A percentile compares a stretch with the other conserved stretches of the same genome.
These are phyloP conservation scores for Calonectria pseudoreteaudii DNA, from an alignment of 2,329 filamentous ascomycete species.

Conservation along the genomic window DNA sequence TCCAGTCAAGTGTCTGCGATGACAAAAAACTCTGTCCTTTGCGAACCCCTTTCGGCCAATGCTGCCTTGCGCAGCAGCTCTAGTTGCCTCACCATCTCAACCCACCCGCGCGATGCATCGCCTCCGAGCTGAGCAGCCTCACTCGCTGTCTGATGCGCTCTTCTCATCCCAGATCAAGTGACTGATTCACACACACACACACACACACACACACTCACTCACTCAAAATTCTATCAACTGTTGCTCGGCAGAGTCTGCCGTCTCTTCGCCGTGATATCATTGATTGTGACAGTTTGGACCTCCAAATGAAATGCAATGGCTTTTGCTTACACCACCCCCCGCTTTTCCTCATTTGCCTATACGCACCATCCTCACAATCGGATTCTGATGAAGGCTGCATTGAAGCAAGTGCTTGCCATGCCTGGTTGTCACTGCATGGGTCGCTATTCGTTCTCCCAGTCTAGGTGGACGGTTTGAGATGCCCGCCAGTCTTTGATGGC, in stretches of 20 bases:
- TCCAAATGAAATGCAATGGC: conserved; percentile 15
- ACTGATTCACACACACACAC: conserved; percentile 44
- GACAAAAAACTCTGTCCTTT: conserved; percentile 9
- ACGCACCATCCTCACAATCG: background rate
- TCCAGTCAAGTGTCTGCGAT: conserved; percentile 18
- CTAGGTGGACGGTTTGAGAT: background rate
- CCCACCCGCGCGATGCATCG: conserved; percentile 7
- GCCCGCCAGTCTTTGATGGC: background rate
- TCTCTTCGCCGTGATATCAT: conserved; percentile 30
- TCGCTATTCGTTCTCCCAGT: background rate
- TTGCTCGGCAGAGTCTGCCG: conserved; percentile 3
- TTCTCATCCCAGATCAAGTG: conserved; percentile 29
- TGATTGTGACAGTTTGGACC: conserved; percentile 23
- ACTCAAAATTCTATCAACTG: conserved; percentile 9
- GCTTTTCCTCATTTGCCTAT: background rate
- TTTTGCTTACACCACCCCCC: background rate
- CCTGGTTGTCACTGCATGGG: background rate
- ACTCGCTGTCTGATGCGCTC: background rate
- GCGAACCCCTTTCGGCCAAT: background rate
- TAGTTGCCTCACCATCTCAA: background rate
- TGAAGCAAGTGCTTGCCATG: conserved; percentile 5
- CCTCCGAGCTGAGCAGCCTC: conserved; percentile 6
- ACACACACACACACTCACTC: no score
- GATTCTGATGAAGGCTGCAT: background rate
- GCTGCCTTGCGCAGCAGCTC: conserved; percentile 10